phyloP scores from a whole-genome alignment of 2,329 filamentous ascomycete genomes.

The Chrysoporthe deuterocubensis region DNA sequence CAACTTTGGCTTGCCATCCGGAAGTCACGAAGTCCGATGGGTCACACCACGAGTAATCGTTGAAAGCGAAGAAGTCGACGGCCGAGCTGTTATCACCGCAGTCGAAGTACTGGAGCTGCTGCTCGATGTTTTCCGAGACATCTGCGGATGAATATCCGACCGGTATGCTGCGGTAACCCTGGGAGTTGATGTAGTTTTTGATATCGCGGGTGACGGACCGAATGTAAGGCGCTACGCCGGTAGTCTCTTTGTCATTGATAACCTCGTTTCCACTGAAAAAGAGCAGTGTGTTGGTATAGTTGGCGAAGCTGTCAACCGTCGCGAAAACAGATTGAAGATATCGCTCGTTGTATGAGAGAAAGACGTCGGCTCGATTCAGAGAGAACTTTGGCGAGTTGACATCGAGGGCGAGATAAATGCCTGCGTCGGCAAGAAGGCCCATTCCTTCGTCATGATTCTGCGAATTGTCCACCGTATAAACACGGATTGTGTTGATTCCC shows the following conservation, averaged over 20 bases:
- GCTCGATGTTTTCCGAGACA: constrained; percentile 80
- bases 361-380: constrained; percentile 75
- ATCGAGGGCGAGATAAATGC: constrained; percentile 90
- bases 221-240: constrained; percentile 73
- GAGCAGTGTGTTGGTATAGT: constrained; percentile 84
- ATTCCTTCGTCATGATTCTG: constrained; percentile 84
- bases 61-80: constrained; percentile 81
- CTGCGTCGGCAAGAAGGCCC: constrained; percentile 75
- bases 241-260: constrained; percentile 68
- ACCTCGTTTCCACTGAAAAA: constrained; percentile 86
- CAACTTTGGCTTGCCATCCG: constrained; percentile 87
- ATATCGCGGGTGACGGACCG: constrained; percentile 81
- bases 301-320: constrained; percentile 80
- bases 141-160: constrained; percentile 81
- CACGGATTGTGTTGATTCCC: constrained; percentile 87
- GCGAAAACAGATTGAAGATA: constrained; percentile 87
- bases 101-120: constrained; percentile 92
- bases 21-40: constrained; percentile 70
- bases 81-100: constrained; percentile 83
- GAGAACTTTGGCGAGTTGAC: constrained; percentile 91
- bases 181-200: constrained; percentile 68
- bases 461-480: constrained; percentile 92
- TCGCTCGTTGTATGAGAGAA: constrained; percentile 79
- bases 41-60: constrained; percentile 88
- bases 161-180: constrained; percentile 67